Percentiles rank a stretch among this genome's conserved stretches.
Conservation (phyloP, 352 stramenopile species). For the Pythium apleroticum region DNA sequence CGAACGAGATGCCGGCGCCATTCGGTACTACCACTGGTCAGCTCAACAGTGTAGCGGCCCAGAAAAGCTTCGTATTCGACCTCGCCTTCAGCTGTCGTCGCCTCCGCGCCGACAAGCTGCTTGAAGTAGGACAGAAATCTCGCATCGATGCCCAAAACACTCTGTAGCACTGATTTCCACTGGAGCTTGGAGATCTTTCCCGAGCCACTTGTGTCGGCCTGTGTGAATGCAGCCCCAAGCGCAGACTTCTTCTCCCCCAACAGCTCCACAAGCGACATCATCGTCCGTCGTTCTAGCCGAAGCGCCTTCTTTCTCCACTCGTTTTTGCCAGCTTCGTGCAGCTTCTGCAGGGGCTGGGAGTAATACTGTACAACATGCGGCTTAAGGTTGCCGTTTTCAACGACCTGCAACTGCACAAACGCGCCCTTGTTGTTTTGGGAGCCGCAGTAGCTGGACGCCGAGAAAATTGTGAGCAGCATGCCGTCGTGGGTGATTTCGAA, state of each 20-base stretch:
- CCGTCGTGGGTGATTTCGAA: constrained; percentile 89
- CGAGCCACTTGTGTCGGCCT: constrained; percentile 34
- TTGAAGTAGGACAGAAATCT: constrained; percentile 74
- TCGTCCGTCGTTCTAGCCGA: constrained; percentile 62
- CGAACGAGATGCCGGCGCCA: constrained; percentile 68
- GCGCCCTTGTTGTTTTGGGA: constrained; percentile 90
- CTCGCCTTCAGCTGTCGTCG: constrained; percentile 28
- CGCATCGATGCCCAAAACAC: constrained; percentile 60
- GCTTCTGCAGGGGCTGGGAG: constrained; percentile 79
- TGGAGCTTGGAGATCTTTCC: constrained; percentile 62
- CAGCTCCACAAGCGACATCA: constrained; percentile 79
- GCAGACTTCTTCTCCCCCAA: constrained; percentile 79
- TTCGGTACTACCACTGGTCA: constrained; percentile 56
- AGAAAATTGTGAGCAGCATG: constrained; percentile 90
- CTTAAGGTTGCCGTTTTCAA: constrained; percentile 78
- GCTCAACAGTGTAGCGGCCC: constrained; percentile 69
- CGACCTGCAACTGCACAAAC: constrained; percentile 65
- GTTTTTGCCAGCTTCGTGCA: constrained; percentile 60
- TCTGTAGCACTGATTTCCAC: constrained; percentile 62
- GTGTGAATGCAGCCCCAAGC: constrained; percentile 49
- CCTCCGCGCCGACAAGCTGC: constrained; percentile 50
- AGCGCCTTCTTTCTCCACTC: constrained; percentile 81
- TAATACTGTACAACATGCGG: constrained; percentile 92
- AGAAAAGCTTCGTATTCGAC: constrained; percentile 80
- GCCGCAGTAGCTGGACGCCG: constrained; percentile 90